Evolutionary conservation across 169 alveolate genomes (phyloP).

Genomic region (Plasmodium vivax): DNA sequence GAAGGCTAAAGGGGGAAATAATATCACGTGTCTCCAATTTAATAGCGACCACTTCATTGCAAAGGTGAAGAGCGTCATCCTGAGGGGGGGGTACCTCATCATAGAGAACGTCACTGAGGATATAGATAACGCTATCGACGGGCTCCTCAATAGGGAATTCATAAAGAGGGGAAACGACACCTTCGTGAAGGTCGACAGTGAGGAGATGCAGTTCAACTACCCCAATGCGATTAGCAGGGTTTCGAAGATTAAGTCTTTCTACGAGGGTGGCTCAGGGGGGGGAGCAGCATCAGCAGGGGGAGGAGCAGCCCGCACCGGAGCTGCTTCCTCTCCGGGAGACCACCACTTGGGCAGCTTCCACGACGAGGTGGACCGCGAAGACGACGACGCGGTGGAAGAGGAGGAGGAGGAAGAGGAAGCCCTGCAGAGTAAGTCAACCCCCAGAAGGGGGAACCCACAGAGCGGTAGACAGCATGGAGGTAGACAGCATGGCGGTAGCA

Average conservation of each 20-base stretch:
- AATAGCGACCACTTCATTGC: constrained; percentile 92
- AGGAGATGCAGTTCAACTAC: constrained; percentile 55
- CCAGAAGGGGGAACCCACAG: background rate
- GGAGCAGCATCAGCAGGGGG: background rate
- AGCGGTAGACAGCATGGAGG: background rate
- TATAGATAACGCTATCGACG: constrained; percentile 96
- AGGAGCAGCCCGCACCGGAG: background rate
- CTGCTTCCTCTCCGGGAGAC: background rate
- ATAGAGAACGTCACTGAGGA: constrained; percentile 94
- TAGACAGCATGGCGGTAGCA: background rate
- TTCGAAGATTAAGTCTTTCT: constrained; percentile 37
- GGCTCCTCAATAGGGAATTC: constrained; percentile 93
- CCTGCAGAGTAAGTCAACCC: background rate
- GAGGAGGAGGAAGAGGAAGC: background rate
- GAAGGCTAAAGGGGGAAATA: constrained; percentile 94
- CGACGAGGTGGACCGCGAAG: background rate
- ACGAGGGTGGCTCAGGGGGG: constrained; percentile 3
- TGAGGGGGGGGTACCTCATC: constrained; percentile 93
- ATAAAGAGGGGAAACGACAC: constrained; percentile 89
- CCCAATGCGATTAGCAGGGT: constrained; percentile 63
- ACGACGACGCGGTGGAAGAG: background rate
- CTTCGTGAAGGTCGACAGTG: constrained; percentile 48
- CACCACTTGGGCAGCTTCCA: background rate
- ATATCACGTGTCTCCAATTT: constrained; percentile 91
- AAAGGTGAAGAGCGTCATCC: constrained; percentile 88